Conservation (phyloP, 2,329 filamentous ascomycete genomes). For the Zalaria sp. region DNA sequence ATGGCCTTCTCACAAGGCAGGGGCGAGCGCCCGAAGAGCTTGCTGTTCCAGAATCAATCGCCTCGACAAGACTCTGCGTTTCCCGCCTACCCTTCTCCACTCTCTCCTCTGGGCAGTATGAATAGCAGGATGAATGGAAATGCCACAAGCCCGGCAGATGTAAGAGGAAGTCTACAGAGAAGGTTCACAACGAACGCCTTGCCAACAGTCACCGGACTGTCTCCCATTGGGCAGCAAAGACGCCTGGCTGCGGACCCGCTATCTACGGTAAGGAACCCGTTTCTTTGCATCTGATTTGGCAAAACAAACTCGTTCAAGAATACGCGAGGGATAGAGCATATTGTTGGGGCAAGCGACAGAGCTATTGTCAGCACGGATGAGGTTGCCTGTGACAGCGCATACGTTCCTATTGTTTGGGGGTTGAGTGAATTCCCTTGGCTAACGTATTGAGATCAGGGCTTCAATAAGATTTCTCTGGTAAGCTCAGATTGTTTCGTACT, state of each 20-base stretch:
- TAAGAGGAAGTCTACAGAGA: slow-evolving; percentile 65
- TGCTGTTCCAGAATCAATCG: slow-evolving; percentile 66
- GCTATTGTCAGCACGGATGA: no score
- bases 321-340: no score
- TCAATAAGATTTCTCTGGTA: slow-evolving; percentile 68
- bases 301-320: background rate
- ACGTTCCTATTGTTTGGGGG: no score
- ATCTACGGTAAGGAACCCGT: slow-evolving; percentile 13
- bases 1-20: slow-evolving; percentile 54
- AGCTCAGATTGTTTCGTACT: slow-evolving; percentile 17
- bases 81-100: slow-evolving; percentile 57
- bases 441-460: slow-evolving; percentile 9
- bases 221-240: slow-evolving; percentile 41
- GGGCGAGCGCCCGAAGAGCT: slow-evolving; percentile 60
- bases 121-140: slow-evolving; percentile 18
- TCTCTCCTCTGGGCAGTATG: slow-evolving; percentile 27
- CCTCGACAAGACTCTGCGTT: slow-evolving; percentile 63
- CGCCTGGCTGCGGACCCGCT: slow-evolving; percentile 31
- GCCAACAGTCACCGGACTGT: slow-evolving; percentile 54
- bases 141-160: slow-evolving; percentile 48
- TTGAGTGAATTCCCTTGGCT: no score
- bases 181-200: slow-evolving; percentile 85
- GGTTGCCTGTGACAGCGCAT: no score
- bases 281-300: background rate
- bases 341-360: no score